Base-by-base conservation (phyloP, 345 rosid genomes). In the Rhodamnia rubescens region DNA sequence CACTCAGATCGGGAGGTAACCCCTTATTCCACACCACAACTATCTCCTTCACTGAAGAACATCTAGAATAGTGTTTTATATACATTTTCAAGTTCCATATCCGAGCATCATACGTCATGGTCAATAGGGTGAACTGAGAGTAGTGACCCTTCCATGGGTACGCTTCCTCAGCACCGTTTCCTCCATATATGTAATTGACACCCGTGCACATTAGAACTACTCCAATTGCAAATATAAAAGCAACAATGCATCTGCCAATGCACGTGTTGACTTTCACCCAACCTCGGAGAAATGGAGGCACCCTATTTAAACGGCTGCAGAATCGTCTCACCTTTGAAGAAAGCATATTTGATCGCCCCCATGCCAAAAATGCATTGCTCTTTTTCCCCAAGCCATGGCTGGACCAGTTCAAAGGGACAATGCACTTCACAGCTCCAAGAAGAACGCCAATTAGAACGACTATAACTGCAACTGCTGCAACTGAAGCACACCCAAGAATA, bases 21-120 rank as follows among this genome's bases (percentile, higher is more conserved):
- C 99, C 99, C 91, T 92, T 97, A 94, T 97, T 97, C 99, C 99
- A 97, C 49, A 97, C 96, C 83, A 97, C 97, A 21, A 96, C 92
- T 24, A 97, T 97, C 92, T 97, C 99, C 86, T 91, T 94, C 53
- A 97, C 99, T 0, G 99, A 97, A 83, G 99, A 83, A 74, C 99
- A 97, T 84, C 95, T 94, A 6, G 99, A 97, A 88, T 97, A 97
- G 88, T 95, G 99, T 86, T 92, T 94, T 56, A 95, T 92, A 53
- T 92, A 96, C 98, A 97, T 92, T 88, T 95, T 97, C 91, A 97
- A 88, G 90, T 97, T 97, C 99, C 99, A 97, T 26, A 96, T 93
- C 55, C 99, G 99, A 64, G 99, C 97, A 53, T 95, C 98, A 20
- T 95, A 96, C 9, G 99, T 97, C 99, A 97, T 96, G 5, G 99